Base-by-base conservation (phyloP, 1,284 basidiomycete species). In the Papiliotrema fonsecae region DNA sequence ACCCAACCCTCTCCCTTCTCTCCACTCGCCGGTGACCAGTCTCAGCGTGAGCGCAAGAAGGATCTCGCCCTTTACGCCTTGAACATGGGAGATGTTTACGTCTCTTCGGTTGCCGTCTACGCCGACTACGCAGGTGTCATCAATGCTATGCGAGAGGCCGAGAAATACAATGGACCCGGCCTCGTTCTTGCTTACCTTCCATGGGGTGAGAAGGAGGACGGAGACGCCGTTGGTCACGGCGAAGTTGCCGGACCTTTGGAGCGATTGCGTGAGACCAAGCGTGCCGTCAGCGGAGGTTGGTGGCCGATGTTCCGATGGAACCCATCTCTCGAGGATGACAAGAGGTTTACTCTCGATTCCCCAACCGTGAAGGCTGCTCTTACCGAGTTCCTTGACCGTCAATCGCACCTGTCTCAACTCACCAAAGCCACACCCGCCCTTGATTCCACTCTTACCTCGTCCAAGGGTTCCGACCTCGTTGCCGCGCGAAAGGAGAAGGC, bases 231-330 rank as follows among this genome's bases (percentile, higher is more conserved):
- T 18, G 60, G 61, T 14, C 52, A 52, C 26, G 49, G 50, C 10
- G 80, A 85, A 51, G 77, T 82, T 2, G 75, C 76, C 11, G 79
- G 87, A 0, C 90, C 92, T 1, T 82, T 98, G 35, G 85, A 94
- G 32, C 78, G 97, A 18, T 78, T 98, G 76, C 92, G 94, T 72
- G 92, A 97, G 78, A 98, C 94, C 41, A 98, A 98, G 74, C 81
- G 93, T 37, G 94, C 93, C 6, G 88, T 98, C 41, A 92, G 97
- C 65, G 82, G 89, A 18, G 94, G 93, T 6, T 96, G 94, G 76
- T 98, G 96, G 94, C 94, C 96, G 1, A 78, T 98, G 42, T 99
- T 97, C 79, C 83, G 96, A 53, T 99, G 94, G 94, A 86, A 98
- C 74, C 94, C 94, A 0, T 79, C 80, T 57, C 86, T 87, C 64